Evolutionary conservation across 495 filamentous ascomycete species (phyloP).

Genomic region (Aspergillus olivimuriae): DNA sequence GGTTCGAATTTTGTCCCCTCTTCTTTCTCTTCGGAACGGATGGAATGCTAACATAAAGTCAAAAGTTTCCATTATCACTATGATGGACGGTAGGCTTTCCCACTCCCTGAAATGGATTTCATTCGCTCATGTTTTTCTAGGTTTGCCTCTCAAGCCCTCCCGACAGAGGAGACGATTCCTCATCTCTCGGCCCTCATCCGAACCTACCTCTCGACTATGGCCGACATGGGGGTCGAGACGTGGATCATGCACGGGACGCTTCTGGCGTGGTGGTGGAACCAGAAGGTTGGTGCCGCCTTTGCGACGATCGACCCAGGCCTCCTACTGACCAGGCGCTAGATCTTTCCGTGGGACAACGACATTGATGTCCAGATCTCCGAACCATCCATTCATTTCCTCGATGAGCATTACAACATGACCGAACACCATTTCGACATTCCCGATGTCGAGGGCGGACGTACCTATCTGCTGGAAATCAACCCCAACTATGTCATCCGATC

Average conservation of each 20-base stretch:
- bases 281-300: constrained; percentile 33
- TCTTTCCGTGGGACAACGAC: constrained; percentile 60
- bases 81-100: constrained; percentile 47
- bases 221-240: constrained; percentile 49
- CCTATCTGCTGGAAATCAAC: constrained; percentile 55
- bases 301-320: neutral
- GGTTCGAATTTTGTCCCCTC: too few species aligned
- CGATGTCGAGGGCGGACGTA: constrained; percentile 33
- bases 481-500: constrained; percentile 47
- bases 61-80: constrained; percentile 55
- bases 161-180: constrained; percentile 39
- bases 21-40: too few species aligned
- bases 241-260: constrained; percentile 61
- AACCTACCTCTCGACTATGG: constrained; percentile 51
- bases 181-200: constrained; percentile 47
- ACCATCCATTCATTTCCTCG: constrained; percentile 49
- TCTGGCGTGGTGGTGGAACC: constrained; percentile 60
- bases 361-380: constrained; percentile 55
- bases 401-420: constrained; percentile 58
- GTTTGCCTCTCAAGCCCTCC: constrained; percentile 42
- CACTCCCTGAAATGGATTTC: neutral
- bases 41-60: constrained; percentile 20
- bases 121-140: constrained; percentile 22
- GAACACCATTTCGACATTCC: constrained; percentile 47
- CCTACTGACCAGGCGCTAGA: constrained; percentile 19